Conservation (phyloP, 768 basidiomycete species). For the Gloeophyllum trabeum region DNA sequence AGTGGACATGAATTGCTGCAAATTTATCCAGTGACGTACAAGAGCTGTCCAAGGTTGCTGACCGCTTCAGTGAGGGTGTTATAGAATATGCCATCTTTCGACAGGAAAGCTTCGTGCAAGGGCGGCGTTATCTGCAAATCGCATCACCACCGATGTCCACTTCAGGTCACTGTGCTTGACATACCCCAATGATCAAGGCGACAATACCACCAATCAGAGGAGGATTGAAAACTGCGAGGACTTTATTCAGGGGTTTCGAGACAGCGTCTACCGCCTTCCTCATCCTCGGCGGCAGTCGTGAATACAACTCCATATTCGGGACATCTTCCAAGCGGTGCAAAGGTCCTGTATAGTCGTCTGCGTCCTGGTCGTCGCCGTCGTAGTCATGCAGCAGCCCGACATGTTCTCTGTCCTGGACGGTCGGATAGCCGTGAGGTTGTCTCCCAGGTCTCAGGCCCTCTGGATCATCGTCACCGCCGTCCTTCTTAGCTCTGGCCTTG, state of each 20-base stretch:
- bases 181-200: conserved; percentile 14
- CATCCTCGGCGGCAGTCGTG: conserved; percentile 11
- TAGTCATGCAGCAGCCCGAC: conserved; percentile 15
- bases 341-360: conserved; percentile 5
- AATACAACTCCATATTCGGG: conserved; percentile 11
- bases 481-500: conserved; percentile 5
- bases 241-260: conserved; percentile 11
- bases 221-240: conserved; percentile 10
- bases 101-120: conserved; percentile 10
- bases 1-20: neutral
- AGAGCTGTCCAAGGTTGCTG: conserved; percentile 16
- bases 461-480: conserved; percentile 5
- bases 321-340: conserved; percentile 11
- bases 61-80: conserved; percentile 12
- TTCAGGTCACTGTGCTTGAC: neutral
- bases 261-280: too few relatives aligned
- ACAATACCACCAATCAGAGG: conserved; percentile 12
- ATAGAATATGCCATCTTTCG: conserved; percentile 13
- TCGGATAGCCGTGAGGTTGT: neutral
- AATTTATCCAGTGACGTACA: conserved; percentile 8
- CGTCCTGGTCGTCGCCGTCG: conserved; percentile 4
- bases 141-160: neutral
- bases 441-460: conserved; percentile 4
- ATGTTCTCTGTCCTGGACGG: conserved; percentile 15
- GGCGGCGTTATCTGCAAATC: conserved; percentile 11